Evolutionary conservation across 2,329 filamentous ascomycete species (phyloP).

Genomic region (Trichoderma sp.): DNA sequence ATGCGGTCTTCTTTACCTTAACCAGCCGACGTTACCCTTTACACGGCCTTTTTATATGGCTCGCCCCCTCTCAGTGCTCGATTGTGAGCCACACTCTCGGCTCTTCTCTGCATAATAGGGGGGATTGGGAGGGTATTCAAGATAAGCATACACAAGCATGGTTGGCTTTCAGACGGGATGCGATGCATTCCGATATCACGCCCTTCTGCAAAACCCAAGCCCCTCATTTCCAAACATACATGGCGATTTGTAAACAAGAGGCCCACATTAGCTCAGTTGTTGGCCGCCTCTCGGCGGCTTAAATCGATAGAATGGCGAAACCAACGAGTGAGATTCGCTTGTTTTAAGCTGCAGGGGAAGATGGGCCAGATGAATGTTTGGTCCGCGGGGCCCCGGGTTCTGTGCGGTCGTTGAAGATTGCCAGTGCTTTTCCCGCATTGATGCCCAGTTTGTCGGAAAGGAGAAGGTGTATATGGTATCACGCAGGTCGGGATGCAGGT

Average conservation of each 20-base stretch:
- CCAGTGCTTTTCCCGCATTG: neutral
- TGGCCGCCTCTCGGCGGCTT: neutral
- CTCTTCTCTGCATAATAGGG: neutral
- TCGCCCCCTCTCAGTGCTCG: neutral
- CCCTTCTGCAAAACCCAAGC: neutral
- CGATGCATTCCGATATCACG: neutral
- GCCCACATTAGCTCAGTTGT: neutral
- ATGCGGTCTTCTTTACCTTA: neutral
- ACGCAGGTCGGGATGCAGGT: neutral
- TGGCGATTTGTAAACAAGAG: neutral
- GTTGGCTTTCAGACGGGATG: neutral
- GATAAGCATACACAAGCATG: conserved; percentile 14
- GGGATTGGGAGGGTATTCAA: neutral
- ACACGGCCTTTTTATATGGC: neutral
- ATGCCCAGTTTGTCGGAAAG: conserved; percentile 7
- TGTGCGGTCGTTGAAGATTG: neutral
- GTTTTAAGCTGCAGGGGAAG: neutral
- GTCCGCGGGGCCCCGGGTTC: conserved; percentile 5
- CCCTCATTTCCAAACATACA: neutral
- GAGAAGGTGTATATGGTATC: conserved; percentile 13
- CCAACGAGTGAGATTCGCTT: neutral
- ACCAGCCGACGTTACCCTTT: neutral
- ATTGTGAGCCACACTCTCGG: neutral
- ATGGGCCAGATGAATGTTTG: neutral
- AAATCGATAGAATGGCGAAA: neutral